phyloP scores from a whole-genome alignment of 148 eudicot species.

The Arbutus unedo region DNA sequence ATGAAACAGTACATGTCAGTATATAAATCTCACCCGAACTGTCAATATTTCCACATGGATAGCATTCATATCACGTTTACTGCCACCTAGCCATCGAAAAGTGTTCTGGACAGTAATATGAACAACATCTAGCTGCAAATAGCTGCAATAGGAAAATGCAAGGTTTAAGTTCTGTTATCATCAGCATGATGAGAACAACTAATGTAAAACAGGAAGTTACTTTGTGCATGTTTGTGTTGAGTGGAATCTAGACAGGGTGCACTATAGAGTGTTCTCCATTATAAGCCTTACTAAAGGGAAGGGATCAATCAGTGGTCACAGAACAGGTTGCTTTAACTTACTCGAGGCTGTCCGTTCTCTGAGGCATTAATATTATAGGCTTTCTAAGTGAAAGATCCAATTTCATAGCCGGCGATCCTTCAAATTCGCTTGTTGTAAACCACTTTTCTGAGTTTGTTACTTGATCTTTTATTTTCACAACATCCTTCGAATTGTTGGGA shows the following conservation, averaged over 20 bases:
- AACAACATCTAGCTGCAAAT: conserved; percentile 85
- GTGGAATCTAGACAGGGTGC: background rate
- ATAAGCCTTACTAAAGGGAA: background rate
- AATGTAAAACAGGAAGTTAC: background rate
- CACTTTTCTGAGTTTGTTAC: conserved; percentile 81
- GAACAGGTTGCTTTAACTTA: conserved; percentile 33
- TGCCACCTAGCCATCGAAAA: conserved; percentile 75
- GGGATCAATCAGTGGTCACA: background rate
- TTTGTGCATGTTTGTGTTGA: background rate
- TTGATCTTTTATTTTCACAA: conserved; percentile 74
- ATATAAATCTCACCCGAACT: conserved; percentile 51
- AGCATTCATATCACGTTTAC: conserved; percentile 65
- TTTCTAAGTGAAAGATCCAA: conserved; percentile 78
- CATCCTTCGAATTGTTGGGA: conserved; percentile 58
- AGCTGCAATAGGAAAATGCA: conserved; percentile 47
- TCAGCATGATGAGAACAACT: background rate
- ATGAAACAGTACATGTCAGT: background rate
- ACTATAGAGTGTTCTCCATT: background rate
- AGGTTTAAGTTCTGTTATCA: background rate
- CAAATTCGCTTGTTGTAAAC: conserved; percentile 80
- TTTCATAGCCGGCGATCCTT: conserved; percentile 94
- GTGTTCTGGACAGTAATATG: conserved; percentile 86
- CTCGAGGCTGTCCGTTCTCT: conserved; percentile 80
- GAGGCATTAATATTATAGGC: conserved; percentile 95
- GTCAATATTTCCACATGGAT: conserved; percentile 75